Percentiles rank a stretch among this genome's conserved stretches.
Evolutionary conservation across 345 rosid species (phyloP).

Genomic region (Eucalyptus curtisii): DNA sequence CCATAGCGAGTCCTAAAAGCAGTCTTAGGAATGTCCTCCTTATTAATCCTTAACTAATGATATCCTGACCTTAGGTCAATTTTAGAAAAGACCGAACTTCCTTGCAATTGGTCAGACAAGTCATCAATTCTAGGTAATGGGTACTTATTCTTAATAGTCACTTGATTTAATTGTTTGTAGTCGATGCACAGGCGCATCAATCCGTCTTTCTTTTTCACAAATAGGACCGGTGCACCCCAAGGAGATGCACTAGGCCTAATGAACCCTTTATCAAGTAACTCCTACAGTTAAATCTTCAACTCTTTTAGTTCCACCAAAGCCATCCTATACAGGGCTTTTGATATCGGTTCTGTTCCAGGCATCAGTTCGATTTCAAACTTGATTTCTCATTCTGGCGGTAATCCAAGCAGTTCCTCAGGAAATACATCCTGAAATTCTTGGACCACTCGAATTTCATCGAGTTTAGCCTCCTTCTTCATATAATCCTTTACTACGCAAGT

Average conservation of each 20-base stretch:
- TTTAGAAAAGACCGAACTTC: rapidly evolving
- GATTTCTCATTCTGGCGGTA: rapidly evolving
- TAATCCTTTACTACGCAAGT: rapidly evolving
- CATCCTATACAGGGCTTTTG: rapidly evolving
- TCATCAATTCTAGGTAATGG: too few species aligned
- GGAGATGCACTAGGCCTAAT: rapidly evolving
- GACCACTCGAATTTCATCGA: too few species aligned
- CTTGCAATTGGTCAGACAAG: too few species aligned
- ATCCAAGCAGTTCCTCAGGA: rapidly evolving
- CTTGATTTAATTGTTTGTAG: too few species aligned
- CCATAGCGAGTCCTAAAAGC: too few species aligned
- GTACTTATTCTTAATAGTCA: too few species aligned
- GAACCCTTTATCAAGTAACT: rapidly evolving
- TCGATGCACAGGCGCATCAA: too few species aligned
- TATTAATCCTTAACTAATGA: rapidly evolving
- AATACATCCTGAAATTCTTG: rapidly evolving
- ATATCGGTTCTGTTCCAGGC: rapidly evolving
- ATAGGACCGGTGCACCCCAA: too few species aligned
- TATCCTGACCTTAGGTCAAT: rapidly evolving
- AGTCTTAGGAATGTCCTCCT: rapidly evolving
- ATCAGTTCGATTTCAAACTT: rapidly evolving
- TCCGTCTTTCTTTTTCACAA: rapidly evolving
- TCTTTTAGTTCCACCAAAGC: rapidly evolving
- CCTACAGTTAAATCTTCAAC: rapidly evolving
- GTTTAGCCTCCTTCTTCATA: rapidly evolving